These are phyloP conservation scores for Umbelopsis vinacea DNA, from an alignment of 192 early-diverging fungal species.

Conservation along the genomic window DNA sequence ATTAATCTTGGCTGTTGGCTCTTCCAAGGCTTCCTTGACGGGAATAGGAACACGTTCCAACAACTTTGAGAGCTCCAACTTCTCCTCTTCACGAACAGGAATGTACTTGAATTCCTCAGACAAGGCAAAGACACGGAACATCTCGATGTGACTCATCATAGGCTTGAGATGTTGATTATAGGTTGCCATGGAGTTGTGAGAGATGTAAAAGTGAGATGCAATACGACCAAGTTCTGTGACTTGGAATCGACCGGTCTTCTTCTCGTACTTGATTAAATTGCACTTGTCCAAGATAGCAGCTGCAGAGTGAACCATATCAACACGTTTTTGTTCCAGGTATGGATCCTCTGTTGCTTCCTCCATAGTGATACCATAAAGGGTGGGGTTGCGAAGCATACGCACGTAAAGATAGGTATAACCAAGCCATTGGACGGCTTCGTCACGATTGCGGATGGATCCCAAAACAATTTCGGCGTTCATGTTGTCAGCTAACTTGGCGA, in stretches of 20 bases:
- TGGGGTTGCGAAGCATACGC: conserved; percentile 95
- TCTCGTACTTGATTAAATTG: conserved; percentile 95
- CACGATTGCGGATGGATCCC: conserved; percentile 93
- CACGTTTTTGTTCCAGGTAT: conserved; percentile 74
- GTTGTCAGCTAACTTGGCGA: conserved; percentile 85
- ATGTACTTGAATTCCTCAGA: conserved; percentile 94
- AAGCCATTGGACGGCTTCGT: conserved; percentile 96
- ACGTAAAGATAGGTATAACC: conserved; percentile 97
- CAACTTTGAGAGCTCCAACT: conserved; percentile 86
- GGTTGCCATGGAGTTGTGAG: conserved; percentile 81
- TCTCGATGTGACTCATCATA: conserved; percentile 85
- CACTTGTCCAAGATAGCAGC: conserved; percentile 75
- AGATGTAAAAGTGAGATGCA: conserved; percentile 92
- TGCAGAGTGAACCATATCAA: conserved; percentile 79
- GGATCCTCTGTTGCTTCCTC: conserved; percentile 81
- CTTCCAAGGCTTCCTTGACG: conserved; percentile 90
- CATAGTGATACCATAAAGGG: conserved; percentile 89
- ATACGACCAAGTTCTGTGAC: conserved; percentile 94
- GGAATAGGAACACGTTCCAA: conserved; percentile 94
- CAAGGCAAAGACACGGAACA: conserved; percentile 87
- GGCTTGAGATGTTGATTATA: conserved; percentile 88
- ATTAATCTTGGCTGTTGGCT: conserved; percentile 92
- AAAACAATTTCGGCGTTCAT: conserved; percentile 97
- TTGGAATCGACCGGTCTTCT: conserved; percentile 79
- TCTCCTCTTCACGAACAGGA: conserved; percentile 94